These are phyloP conservation scores for Fusarium sp. DNA, from an alignment of 2,329 filamentous ascomycete species.

Conservation along the genomic window DNA sequence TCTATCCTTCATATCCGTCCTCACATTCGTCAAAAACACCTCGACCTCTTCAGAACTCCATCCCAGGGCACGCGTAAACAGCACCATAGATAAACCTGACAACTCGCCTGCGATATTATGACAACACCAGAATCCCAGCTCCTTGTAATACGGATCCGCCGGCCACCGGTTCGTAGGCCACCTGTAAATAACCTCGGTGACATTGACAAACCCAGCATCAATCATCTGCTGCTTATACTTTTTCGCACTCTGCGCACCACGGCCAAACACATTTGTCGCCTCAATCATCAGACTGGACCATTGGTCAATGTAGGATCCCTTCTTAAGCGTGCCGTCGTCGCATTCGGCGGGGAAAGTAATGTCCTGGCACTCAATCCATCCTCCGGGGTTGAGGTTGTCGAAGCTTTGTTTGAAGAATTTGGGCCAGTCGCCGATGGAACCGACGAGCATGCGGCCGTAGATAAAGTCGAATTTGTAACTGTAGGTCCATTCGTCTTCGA, in stretches of 20 bases:
- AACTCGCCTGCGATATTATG: conserved; percentile 48
- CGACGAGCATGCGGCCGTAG: conserved; percentile 52
- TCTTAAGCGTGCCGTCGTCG: conserved; percentile 54
- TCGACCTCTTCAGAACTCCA: conserved; percentile 49
- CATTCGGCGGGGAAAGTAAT: conserved; percentile 51
- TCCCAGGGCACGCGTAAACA: conserved; percentile 51
- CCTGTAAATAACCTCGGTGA: conserved; percentile 59
- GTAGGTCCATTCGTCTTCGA: conserved; percentile 54
- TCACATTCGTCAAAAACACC: conserved; percentile 47
- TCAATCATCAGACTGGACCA: conserved; percentile 46
- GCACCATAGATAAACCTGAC: conserved; percentile 50
- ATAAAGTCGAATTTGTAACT: conserved; percentile 54
- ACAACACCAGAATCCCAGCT: conserved; percentile 55
- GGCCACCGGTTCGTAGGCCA: conserved; percentile 65
- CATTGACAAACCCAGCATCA: conserved; percentile 64
- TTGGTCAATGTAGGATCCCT: conserved; percentile 41
- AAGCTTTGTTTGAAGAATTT: conserved; percentile 51
- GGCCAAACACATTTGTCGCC: conserved; percentile 43
- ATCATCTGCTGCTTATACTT: conserved; percentile 52
- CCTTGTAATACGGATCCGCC: conserved; percentile 61
- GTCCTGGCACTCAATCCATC: conserved; percentile 57
- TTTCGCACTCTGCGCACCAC: conserved; percentile 44
- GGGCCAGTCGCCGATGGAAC: conserved; percentile 49
- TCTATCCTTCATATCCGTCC: conserved; percentile 48
- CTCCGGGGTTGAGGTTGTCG: conserved; percentile 54